phyloP scores from a whole-genome alignment of 2,329 filamentous ascomycete species.

The Stagonosporopsis chrysanthemi region DNA sequence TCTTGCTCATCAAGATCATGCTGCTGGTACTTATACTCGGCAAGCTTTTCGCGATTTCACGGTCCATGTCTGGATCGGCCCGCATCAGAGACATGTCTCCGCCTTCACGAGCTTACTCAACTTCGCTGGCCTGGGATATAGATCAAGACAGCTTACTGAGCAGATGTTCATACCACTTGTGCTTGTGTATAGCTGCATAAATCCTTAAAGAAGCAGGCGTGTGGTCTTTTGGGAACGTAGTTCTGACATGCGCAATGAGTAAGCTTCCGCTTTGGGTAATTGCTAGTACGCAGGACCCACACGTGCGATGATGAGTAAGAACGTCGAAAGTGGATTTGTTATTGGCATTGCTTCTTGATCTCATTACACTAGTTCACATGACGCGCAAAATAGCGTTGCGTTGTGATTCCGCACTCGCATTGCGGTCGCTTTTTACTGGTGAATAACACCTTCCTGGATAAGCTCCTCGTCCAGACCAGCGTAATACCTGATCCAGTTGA shows the following conservation, averaged over 20 bases:
- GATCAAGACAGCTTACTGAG: not conserved
- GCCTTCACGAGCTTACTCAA: not conserved
- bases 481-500: conserved; percentile 48
- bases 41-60: not conserved
- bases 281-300: not conserved
- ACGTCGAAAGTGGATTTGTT: not conserved
- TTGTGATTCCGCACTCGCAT: not conserved
- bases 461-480: conserved; percentile 42
- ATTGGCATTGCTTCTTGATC: not conserved
- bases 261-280: not conserved
- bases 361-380: not conserved
- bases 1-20: too few species aligned
- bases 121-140: not conserved
- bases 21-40: not conserved
- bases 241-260: not conserved
- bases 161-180: not conserved
- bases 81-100: not conserved
- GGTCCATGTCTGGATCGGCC: not conserved
- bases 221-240: not conserved
- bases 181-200: not conserved
- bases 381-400: not conserved
- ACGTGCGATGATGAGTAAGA: not conserved
- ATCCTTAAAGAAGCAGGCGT: not conserved
- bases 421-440: conserved; percentile 28
- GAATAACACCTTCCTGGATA: conserved; percentile 41